Evolutionary conservation across 2,329 filamentous ascomycete species (phyloP).

Genomic region (Phoma sp.): DNA sequence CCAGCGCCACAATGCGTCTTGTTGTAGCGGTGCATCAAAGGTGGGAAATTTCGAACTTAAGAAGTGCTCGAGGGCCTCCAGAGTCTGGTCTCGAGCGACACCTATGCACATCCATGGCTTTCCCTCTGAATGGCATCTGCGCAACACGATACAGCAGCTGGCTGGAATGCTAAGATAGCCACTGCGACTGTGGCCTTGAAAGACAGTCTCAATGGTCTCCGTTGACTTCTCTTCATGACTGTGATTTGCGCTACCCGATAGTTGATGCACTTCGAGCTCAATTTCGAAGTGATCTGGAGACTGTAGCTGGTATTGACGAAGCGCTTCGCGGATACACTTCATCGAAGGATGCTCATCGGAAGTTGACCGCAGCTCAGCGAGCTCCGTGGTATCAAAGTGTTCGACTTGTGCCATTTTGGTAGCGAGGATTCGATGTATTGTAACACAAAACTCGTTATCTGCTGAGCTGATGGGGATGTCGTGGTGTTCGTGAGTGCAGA

Average conservation of each 20-base stretch:
- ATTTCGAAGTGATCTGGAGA: conserved; percentile 2
- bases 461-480: too few relatives aligned
- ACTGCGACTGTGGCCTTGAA: background rate
- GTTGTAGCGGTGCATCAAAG: background rate
- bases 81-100: background rate
- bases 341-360: background rate
- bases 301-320: background rate
- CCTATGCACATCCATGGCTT: background rate
- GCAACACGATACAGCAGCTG: background rate
- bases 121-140: background rate
- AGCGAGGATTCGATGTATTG: too few relatives aligned
- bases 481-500: too few relatives aligned
- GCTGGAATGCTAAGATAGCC: background rate
- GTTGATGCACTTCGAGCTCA: background rate
- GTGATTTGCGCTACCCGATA: too few relatives aligned
- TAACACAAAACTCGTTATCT: too few relatives aligned
- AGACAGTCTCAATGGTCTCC: background rate
- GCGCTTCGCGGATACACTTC: background rate
- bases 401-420: too few relatives aligned
- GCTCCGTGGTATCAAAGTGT: too few relatives aligned
- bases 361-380: background rate
- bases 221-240: background rate
- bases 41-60: conserved; percentile 12
- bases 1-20: conserved; percentile 22
- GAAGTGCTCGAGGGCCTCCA: conserved; percentile 4